These are phyloP conservation scores for Apium graveolens DNA, from an alignment of 129 eudicot genomes.

Conservation along the genomic window DNA sequence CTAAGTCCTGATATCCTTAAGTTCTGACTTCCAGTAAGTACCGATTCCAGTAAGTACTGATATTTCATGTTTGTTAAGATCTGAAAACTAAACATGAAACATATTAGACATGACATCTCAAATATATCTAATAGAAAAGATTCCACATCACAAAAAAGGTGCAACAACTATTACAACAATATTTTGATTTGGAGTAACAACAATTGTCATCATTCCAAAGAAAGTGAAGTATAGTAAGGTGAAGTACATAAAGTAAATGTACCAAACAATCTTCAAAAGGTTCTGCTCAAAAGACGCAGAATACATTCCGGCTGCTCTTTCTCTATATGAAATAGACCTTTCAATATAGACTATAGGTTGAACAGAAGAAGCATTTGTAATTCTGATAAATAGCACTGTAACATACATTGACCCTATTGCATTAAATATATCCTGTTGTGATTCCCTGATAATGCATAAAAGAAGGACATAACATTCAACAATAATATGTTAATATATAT, in stretches of 20 bases:
- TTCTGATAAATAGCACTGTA: conserved; percentile 77
- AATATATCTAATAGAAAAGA: too few relatives aligned
- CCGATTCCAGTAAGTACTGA: too few relatives aligned
- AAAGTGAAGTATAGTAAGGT: conserved; percentile 79
- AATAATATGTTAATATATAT: background rate
- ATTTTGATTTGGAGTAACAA: conserved; percentile 78
- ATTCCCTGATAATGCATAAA: conserved; percentile 33
- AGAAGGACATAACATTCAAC: background rate
- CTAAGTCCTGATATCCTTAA: too few relatives aligned
- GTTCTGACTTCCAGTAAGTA: too few relatives aligned
- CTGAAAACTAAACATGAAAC: too few relatives aligned
- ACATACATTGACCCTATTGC: conserved; percentile 97
- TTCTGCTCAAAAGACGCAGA: conserved; percentile 74
- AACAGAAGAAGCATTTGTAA: conserved; percentile 77
- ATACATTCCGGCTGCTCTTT: conserved; percentile 89
- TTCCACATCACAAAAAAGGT: conserved; percentile 92
- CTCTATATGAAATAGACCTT: conserved; percentile 75
- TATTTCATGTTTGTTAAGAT: too few relatives aligned
- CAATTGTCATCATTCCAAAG: conserved; percentile 86
- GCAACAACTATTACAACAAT: conserved; percentile 74
- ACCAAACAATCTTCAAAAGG: conserved; percentile 57
- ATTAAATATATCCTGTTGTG: conserved; percentile 76
- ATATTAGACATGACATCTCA: too few relatives aligned
- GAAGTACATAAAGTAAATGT: conserved; percentile 75
- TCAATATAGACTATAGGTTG: conserved; percentile 84